These are phyloP conservation scores for Penicillium sp. DNA, from an alignment of 2,329 filamentous ascomycete genomes.

Conservation along the genomic window DNA sequence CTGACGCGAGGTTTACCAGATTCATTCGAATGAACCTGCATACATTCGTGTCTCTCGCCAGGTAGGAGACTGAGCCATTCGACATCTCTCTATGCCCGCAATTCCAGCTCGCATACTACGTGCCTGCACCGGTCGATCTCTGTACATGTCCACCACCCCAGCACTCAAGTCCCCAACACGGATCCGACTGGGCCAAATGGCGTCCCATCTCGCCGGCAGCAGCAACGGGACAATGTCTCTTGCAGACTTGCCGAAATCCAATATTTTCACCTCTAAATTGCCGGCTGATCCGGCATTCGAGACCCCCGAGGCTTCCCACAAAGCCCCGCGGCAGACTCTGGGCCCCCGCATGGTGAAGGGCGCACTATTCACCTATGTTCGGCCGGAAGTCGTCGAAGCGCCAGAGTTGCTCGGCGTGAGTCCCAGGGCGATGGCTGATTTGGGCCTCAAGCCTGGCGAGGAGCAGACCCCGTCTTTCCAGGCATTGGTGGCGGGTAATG, in stretches of 20 bases:
- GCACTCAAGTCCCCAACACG: constrained; percentile 10
- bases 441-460: constrained; percentile 74
- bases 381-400: constrained; percentile 71
- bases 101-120: constrained; percentile 12
- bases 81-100: constrained; percentile 11
- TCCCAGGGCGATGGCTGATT: constrained; percentile 73
- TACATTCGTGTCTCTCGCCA: neutral
- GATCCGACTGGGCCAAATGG: constrained; percentile 50
- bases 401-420: constrained; percentile 83
- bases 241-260: constrained; percentile 64
- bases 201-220: constrained; percentile 45
- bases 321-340: constrained; percentile 75
- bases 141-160: constrained; percentile 34
- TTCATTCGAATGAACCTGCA: neutral
- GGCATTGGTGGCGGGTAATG: constrained; percentile 78
- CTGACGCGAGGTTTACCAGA: constrained; percentile 10
- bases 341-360: constrained; percentile 80
- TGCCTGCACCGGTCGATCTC: constrained; percentile 12
- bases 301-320: constrained; percentile 79
- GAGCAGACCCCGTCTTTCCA: constrained; percentile 74
- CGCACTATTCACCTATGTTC: constrained; percentile 87
- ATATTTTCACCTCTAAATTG: constrained; percentile 66
- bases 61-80: neutral
- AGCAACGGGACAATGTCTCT: constrained; percentile 41
- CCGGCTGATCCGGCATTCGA: constrained; percentile 78